phyloP scores from a whole-genome alignment of 805 yeast genomes.

The Naumovozyma castellii region DNA sequence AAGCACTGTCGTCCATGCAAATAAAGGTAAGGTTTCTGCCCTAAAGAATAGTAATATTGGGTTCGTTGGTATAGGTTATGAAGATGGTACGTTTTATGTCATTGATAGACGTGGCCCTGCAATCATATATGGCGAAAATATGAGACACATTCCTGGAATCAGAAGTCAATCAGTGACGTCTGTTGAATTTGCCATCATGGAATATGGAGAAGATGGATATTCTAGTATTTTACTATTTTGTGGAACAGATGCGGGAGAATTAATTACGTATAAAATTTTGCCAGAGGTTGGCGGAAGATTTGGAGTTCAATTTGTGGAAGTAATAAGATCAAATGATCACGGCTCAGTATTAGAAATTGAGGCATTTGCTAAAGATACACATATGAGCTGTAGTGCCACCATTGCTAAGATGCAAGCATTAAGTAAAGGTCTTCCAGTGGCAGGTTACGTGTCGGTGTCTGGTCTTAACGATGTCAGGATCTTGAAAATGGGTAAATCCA shows the following conservation, averaged over 20 bases:
- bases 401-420: conserved; percentile 48
- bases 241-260: conserved; percentile 71
- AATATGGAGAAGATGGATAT: conserved; percentile 53
- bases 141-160: conserved; percentile 18
- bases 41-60: conserved; percentile 67
- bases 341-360: conserved; percentile 45
- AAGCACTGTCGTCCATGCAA: conserved; percentile 35
- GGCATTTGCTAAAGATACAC: conserved; percentile 50
- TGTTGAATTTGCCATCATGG: conserved; percentile 66
- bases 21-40: conserved; percentile 46
- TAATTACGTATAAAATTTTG: conserved; percentile 52
- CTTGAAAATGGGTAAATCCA: conserved; percentile 49
- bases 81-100: conserved; percentile 62
- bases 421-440: conserved; percentile 49
- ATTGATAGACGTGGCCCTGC: conserved; percentile 79
- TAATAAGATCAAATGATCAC: conserved; percentile 38
- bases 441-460: conserved; percentile 50
- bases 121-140: conserved; percentile 38
- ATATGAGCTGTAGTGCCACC: conserved; percentile 57
- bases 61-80: conserved; percentile 72
- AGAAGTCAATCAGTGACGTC: conserved; percentile 38
- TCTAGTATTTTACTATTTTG: conserved; percentile 64
- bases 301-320: conserved; percentile 42
- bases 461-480: conserved; percentile 56
- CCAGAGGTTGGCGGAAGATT: conserved; percentile 59